Base-by-base conservation (phyloP, 169 alveolate species). In the Eimeria maxima region DNA sequence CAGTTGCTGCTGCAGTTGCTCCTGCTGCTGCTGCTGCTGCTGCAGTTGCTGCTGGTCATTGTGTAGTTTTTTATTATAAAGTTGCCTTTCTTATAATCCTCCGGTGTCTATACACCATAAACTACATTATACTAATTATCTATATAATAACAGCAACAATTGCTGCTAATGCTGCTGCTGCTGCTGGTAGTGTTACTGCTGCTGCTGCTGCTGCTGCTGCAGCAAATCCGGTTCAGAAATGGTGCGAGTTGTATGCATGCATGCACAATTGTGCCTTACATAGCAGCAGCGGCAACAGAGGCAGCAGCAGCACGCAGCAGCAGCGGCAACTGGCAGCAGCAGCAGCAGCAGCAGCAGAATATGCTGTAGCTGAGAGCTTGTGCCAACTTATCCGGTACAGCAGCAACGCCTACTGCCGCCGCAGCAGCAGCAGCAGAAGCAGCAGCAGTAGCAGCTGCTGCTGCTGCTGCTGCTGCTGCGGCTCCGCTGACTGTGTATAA, bases 21-120 rank as follows among this genome's bases (percentile, higher is more conserved):
- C 55, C 84, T 73, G 53, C 84, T 73, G 84, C 84, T 73, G 84
- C 55, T 73, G 84, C 84, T 73, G 84, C 83, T 73, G 83, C 83
- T 73, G 83, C 45, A 10, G 74, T 11, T 50, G 60, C 60, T 53
- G 60, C 16, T 53, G 60, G 0, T 33, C 1, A 33, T 33, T 33
- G 38, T 33, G 38, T 33, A 33, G 2, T 33, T 33, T 33, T 33
- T 33, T 33, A 33, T 33, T 33, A 33, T 33, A 33, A 0, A 14
- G 89, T 20, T 44, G 89, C 67, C 89, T 78, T 22, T 20, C 42
- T 1, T 20, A 6, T 0, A 4, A 1, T 13, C 65, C 89, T 45
- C 67, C 67, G 29, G 42, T 78, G 67, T 38, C 89, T 44, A 22
- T 78, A 38, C 89, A 78, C 45, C 11, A 60, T 7, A 27, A 1